These are phyloP conservation scores for Blastobotrys indianensis DNA, from an alignment of 1,139 yeast species.

Conservation along the genomic window DNA sequence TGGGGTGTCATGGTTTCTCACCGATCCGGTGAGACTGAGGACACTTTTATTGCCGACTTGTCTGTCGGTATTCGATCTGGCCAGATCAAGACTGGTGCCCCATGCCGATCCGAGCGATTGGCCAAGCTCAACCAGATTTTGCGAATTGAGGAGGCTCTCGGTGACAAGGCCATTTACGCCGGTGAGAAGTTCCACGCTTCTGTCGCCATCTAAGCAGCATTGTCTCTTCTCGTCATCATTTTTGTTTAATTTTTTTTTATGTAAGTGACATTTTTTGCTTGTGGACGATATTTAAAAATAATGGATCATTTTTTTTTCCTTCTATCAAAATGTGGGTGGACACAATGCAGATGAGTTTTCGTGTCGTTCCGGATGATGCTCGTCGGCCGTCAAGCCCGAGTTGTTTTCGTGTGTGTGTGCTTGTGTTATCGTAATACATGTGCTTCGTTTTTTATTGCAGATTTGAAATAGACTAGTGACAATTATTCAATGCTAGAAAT, in stretches of 20 bases:
- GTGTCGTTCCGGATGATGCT: too few species aligned
- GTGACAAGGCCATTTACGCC: slow-evolving; percentile 90
- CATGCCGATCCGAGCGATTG: slow-evolving; percentile 98
- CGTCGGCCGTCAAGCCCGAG: too few species aligned
- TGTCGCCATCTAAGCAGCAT: slow-evolving; percentile 21
- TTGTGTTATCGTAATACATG: too few species aligned
- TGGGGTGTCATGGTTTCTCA: slow-evolving; percentile 97
- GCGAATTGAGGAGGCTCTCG: slow-evolving; percentile 96
- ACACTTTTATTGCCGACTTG: slow-evolving; percentile 93
- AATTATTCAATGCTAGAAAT: too few species aligned
- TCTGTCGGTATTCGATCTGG: slow-evolving; percentile 95
- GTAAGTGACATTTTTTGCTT: background rate
- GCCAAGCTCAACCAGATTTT: slow-evolving; percentile 89
- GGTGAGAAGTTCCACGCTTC: slow-evolving; percentile 73
- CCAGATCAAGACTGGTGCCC: slow-evolving; percentile 99
- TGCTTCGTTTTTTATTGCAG: too few species aligned
- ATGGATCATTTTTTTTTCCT: too few species aligned
- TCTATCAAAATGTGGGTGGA: too few species aligned
- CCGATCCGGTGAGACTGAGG: slow-evolving; percentile 99
- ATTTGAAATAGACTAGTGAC: too few species aligned
- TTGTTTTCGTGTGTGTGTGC: too few species aligned
- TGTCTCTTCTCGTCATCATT: background rate
- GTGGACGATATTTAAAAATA: too few species aligned
- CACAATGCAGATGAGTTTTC: too few species aligned
- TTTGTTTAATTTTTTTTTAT: background rate